Conservation (phyloP, 2,329 filamentous ascomycete species). For the Stromatinia cepivora region DNA sequence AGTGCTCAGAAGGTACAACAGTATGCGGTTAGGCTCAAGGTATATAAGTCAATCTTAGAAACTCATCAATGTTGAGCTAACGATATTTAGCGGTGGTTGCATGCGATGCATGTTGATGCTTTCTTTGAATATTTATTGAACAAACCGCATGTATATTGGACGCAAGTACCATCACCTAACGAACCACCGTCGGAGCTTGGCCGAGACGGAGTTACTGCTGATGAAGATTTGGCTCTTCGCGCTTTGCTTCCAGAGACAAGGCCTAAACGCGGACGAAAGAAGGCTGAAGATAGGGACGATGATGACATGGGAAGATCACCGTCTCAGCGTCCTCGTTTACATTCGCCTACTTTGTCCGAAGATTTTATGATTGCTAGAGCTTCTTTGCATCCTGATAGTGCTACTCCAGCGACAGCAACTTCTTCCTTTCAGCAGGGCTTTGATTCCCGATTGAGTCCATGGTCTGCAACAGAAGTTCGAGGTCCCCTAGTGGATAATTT, state of each 20-base stretch:
- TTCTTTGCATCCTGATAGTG: constrained; percentile 42
- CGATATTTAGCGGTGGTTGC: constrained; percentile 78
- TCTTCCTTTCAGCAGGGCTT: constrained; percentile 35
- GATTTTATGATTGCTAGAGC: constrained; percentile 40
- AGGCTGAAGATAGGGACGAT: constrained; percentile 55
- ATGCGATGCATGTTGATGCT: constrained; percentile 90
- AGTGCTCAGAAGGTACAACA: constrained; percentile 93
- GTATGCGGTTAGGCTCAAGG: constrained; percentile 89
- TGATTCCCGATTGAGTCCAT: constrained; percentile 34
- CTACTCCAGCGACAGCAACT: constrained; percentile 45
- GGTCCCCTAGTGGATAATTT: constrained; percentile 36
- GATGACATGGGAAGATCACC: constrained; percentile 56
- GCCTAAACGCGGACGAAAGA: constrained; percentile 61
- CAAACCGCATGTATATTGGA: constrained; percentile 78
- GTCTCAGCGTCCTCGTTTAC: constrained; percentile 62
- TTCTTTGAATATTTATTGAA: constrained; percentile 89
- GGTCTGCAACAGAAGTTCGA: constrained; percentile 38
- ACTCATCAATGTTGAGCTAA: constrained; percentile 27
- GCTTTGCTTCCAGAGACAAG: constrained; percentile 77
- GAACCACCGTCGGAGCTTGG: constrained; percentile 63
- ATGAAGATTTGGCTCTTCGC: constrained; percentile 85
- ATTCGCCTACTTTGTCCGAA: constrained; percentile 51
- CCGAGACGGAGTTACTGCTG: constrained; percentile 78
- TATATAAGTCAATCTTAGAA: constrained; percentile 44
- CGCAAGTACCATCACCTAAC: constrained; percentile 65